Base-by-base conservation (phyloP, 2,329 filamentous ascomycete genomes). In the Colletotrichum sojae region DNA sequence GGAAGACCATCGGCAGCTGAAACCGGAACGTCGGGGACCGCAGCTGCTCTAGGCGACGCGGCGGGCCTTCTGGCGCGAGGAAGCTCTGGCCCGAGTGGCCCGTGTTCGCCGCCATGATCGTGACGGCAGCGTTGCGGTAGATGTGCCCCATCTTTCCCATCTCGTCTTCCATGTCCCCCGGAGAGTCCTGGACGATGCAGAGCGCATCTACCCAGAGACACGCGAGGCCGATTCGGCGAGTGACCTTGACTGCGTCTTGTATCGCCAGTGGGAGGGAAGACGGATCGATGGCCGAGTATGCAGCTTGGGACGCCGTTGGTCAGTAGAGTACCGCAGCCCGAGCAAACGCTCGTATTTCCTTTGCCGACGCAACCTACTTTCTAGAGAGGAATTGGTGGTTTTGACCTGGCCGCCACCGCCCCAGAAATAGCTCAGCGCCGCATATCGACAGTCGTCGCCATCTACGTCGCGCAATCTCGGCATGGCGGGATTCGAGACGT, bases 181-280 rank as follows among this genome's bases (percentile, higher is more conserved):
- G n/a, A 40, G 55, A 48, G 12, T 70, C 60, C 15, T 69, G 69
- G 3, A 62, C 22, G 22, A 71, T 71, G n/a, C 63, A 69, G 5
- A 71, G 15, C 12, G 54, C 55, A n/a, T 71, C 69, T 5, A 66
- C 45, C 69, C 69, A 71, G 15, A 58, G 2, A 4, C 8, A 4
- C 2, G 5, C 13, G 5, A 46, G 15, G 5, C 43, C 43, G 15
- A 46, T 16, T 16, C 6, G n/a, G 15, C 13, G 43, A 18, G 3
- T 46, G 15, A 18, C 43, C 6, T 18, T 5, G 2, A 46, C 15
- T 3, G 43, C 43, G 43, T 46, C 43, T 16, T 18, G 43, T 3
- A 46, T 16, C 43, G 43, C n/a, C 5, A 18, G 15, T 6, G 43
- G 43, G 43, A 46, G 43, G 13, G 10, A 16, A 6, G 43, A 46